These are phyloP conservation scores for Mycena citricolor DNA, from an alignment of 1,284 basidiomycete genomes.

Conservation along the genomic window DNA sequence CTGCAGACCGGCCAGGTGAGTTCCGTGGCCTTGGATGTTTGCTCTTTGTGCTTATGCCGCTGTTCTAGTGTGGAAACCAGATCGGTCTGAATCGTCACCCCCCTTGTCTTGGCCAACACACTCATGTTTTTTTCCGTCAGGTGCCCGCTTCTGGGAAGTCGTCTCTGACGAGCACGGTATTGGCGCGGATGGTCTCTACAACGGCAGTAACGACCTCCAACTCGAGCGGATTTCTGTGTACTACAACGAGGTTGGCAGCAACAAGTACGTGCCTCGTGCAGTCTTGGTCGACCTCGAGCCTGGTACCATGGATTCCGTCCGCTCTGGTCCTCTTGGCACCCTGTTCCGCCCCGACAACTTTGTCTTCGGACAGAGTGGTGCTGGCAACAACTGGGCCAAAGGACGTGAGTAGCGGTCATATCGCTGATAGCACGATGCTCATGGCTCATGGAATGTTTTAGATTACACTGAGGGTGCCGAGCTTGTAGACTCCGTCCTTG, in stretches of 20 bases:
- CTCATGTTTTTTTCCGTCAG: slow-evolving; percentile 36
- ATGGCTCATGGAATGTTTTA: slow-evolving; percentile 28
- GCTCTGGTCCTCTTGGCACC: slow-evolving; percentile 78
- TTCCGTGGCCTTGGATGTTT: slow-evolving; percentile 2
- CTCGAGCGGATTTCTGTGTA: slow-evolving; percentile 97
- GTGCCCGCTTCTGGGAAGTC: slow-evolving; percentile 99
- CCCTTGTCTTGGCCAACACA: slow-evolving; percentile 14
- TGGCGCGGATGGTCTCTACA: slow-evolving; percentile 89
- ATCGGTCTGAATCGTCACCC: slow-evolving; percentile 62
- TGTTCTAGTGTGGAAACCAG: slow-evolving; percentile 91
- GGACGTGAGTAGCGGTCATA: slow-evolving; percentile 63
- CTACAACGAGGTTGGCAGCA: slow-evolving; percentile 88
- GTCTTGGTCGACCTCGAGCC: slow-evolving; percentile 95
- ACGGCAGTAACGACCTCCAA: slow-evolving; percentile 92
- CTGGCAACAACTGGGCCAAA: slow-evolving; percentile 97
- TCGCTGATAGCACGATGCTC: background rate
- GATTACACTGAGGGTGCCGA: slow-evolving; percentile 96
- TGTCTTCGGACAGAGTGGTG: slow-evolving; percentile 87
- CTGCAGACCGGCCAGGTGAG: slow-evolving; percentile 92
- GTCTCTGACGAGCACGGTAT: slow-evolving; percentile 98
- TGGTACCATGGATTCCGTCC: slow-evolving; percentile 95
- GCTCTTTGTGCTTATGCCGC: slow-evolving; percentile 1
- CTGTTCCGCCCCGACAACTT: slow-evolving; percentile 98
- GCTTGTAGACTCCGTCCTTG: slow-evolving; percentile 91
- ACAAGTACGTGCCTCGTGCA: slow-evolving; percentile 96